Base-by-base conservation (phyloP, 345 rosid genomes). In the Pistacia atlantica region DNA sequence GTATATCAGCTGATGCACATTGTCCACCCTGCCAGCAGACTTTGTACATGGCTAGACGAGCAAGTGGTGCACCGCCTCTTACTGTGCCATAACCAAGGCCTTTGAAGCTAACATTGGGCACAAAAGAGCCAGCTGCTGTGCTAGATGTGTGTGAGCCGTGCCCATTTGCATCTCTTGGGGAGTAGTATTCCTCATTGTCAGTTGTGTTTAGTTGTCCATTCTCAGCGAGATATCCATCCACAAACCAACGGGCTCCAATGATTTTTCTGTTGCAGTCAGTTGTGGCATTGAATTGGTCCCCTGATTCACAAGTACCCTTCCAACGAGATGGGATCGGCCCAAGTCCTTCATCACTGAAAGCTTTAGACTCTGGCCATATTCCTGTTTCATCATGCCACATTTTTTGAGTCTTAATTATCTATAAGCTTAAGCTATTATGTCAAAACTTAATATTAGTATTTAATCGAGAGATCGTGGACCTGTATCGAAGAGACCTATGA, bases 401-500 rank as follows among this genome's bases (percentile, higher is more conserved):
- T 52, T 56, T 57, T 57, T 45, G 28, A 17, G 70, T 51, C 64
- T 51, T 31, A 31, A 31, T 31, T 31, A 31, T 31, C 33, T 31
- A 31, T 31, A 31, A 31, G 33, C 33, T 31, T 31, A 31, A 31
- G 33, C 33, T 1, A 31, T 31, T 31, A 31, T 0, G 33, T 31
- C 33, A 31, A 31, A 31, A 31, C 33, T 31, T 31, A 31, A 31
- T 31, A 31, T 31, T 31, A 31, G 1, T 31, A 31, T 51, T 10
- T 4, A 5, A 18, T 63, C 20, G 28, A 62, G 17, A 18, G 25
- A 33, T 28, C 28, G 38, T 38, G 73, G 72, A 90, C 94, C 93
- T 18, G 97, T 83, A 80, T 90, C 95, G 25, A 90, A 12, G 42
- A 90, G 52, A 66, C 92, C 97, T 28, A 92, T 67, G 57, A 92